Percentiles rank a stretch among this genome's conserved stretches.
These are phyloP conservation scores for Plasmodium knowlesi DNA, from an alignment of 169 alveolate genomes.

Conservation along the genomic window DNA sequence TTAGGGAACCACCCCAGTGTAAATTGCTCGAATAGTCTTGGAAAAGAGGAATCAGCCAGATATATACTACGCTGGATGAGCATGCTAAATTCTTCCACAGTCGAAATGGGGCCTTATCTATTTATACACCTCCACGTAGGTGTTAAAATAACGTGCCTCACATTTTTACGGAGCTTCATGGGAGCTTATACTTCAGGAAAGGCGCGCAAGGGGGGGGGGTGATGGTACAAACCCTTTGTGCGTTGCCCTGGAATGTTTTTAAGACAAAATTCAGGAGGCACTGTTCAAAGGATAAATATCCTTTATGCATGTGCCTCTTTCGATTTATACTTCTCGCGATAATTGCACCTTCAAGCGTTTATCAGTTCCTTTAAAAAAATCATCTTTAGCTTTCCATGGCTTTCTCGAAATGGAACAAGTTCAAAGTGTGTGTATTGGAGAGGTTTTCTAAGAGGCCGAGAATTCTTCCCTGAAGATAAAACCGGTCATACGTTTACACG, in stretches of 20 bases:
- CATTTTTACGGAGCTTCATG: background rate
- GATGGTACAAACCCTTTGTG: background rate
- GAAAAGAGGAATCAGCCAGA: background rate
- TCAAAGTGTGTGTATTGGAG: background rate
- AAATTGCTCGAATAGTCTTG: background rate
- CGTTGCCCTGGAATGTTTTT: background rate
- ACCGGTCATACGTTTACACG: background rate
- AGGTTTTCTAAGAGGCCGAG: background rate
- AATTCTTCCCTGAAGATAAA: background rate
- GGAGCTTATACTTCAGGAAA: background rate
- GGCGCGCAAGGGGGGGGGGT: background rate
- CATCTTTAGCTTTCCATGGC: background rate
- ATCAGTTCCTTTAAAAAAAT: background rate
- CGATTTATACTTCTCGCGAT: background rate
- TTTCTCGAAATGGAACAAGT: background rate
- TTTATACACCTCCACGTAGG: background rate
- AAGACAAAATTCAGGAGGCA: background rate
- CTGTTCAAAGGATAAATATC: background rate
- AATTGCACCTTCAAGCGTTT: background rate
- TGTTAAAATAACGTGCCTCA: background rate
- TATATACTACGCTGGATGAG: background rate
- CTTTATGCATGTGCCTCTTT: background rate
- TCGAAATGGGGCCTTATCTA: background rate
- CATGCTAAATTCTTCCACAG: background rate
- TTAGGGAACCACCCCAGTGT: background rate